Evolutionary conservation across 2,329 filamentous ascomycete species (phyloP), one percentile per base, ranked within the genome.

Genomic region (Metarhizium guizhouense): DNA sequence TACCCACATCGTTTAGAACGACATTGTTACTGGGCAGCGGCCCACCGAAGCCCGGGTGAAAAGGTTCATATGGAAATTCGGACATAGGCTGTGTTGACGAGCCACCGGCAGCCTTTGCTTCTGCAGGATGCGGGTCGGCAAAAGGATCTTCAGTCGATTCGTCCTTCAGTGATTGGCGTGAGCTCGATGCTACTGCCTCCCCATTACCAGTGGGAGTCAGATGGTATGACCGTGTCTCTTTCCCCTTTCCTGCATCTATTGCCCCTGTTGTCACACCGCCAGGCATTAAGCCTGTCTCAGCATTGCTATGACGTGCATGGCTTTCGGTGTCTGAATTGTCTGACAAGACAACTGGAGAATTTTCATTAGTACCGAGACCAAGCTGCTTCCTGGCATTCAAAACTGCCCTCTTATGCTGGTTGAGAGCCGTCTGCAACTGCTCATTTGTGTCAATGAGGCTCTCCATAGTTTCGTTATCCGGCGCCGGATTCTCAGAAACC

Each of bases 371-470:
- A 13, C 65, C 62, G 25, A 68, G 63, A 25, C 79, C 78, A 4
- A 80, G 68, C 42, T 78, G 73, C 65, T 85, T 85, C 58, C 79
- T 74, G 3, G 83, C 82, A 57, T 77, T 78, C n/a, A 86, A 72
- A 45, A 95, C 75, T 10, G 90, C 87, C 54, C 91, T 84, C 70
- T 95, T 90, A 69, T 96, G 90, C 67, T 90, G 85, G 60, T 85
- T 94, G 45, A 93, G 78, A 0, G 92, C 86, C 48, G 88, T 83
- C 58, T 90, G 88, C 34, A 99, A 77, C 67, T 93, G 88, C 70
- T 97, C 94, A 68, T 95, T 96, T 14, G 90, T 94, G 70, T 96
- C 91, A 65, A 99, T 96, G 59, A 99, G 76, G 14, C 85, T 92
- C 67, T 94, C 85, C 81, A 97, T 90, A 1, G 93, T 97, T 62